Conservation (phyloP, 1,284 basidiomycete genomes). For the Ceratobasidium sp. region DNA sequence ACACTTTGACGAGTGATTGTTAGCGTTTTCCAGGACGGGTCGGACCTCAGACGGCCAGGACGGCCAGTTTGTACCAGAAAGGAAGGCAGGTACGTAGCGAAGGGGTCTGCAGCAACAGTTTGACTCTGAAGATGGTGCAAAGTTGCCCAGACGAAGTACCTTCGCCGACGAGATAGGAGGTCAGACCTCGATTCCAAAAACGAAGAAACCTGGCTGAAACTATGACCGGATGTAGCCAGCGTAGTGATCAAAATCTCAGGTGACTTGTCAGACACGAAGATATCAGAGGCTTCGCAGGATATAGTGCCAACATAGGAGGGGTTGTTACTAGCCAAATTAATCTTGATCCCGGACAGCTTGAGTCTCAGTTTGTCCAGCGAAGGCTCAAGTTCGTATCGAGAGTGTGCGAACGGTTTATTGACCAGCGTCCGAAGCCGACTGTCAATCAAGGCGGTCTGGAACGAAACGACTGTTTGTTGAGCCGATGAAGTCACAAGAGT, state of each 20-base stretch:
- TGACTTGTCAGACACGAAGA: conserved; percentile 32
- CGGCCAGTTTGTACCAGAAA: conserved; percentile 78
- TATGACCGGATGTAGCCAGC: conserved; percentile 18
- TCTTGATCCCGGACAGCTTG: conserved; percentile 10
- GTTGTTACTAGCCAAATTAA: conserved; percentile 2
- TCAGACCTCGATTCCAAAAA: conserved; percentile 32
- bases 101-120: conserved; percentile 62
- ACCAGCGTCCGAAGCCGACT: conserved; percentile 29
- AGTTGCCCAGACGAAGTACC: conserved; percentile 47
- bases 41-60: conserved; percentile 70
- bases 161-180: conserved; percentile 22
- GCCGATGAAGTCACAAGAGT: conserved; percentile 2
- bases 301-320: conserved; percentile 6
- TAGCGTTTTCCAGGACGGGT: conserved; percentile 73
- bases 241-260: conserved; percentile 36
- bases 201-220: conserved; percentile 17
- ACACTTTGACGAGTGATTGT: conserved; percentile 74
- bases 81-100: conserved; percentile 81
- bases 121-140: conserved; percentile 45
- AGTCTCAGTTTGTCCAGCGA: conserved; percentile 20
- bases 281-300: conserved; percentile 10
- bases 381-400: conserved; percentile 15
- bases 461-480: not conserved
- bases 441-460: conserved; percentile 17
- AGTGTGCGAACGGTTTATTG: conserved; percentile 34